Conservation (phyloP, 257 asterid species). For the Petrea volubilis region DNA sequence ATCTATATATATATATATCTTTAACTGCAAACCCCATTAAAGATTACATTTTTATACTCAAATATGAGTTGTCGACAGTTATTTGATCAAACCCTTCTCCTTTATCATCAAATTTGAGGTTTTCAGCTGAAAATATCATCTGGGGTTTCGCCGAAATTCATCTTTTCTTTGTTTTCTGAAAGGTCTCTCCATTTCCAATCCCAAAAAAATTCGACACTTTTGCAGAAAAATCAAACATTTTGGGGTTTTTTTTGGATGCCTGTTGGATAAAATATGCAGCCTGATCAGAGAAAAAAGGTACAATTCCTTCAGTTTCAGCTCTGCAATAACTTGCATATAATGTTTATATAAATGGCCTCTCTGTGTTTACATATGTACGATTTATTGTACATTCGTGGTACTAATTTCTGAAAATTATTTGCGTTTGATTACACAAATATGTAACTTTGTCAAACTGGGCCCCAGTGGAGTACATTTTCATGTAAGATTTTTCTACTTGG, state of each 20-base stretch:
- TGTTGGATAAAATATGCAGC: slow-evolving; percentile 62
- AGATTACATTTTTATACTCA: slow-evolving; percentile 11
- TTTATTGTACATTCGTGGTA: neutral
- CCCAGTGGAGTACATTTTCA: neutral
- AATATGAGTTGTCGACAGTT: neutral
- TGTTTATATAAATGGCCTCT: neutral
- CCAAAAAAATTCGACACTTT: slow-evolving; percentile 24
- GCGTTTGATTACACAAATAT: neutral
- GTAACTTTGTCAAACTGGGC: neutral
- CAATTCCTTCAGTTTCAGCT: slow-evolving; percentile 7
- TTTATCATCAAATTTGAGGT: slow-evolving; percentile 19
- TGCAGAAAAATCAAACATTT: slow-evolving; percentile 24
- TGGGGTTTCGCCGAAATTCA: slow-evolving; percentile 27
- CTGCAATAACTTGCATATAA: neutral
- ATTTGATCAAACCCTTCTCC: neutral
- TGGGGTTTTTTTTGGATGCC: slow-evolving; percentile 40
- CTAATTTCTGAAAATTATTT: neutral
- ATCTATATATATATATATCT: neutral
- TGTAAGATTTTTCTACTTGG: slow-evolving; percentile 9
- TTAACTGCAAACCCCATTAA: slow-evolving; percentile 24
- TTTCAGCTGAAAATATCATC: slow-evolving; percentile 25
- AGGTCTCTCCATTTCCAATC: slow-evolving; percentile 35
- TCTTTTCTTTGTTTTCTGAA: neutral
- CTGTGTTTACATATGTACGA: neutral
- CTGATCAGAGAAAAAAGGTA: slow-evolving; percentile 85